Base-by-base conservation (phyloP, 208 protist species). In the Leishmania arabica region DNA sequence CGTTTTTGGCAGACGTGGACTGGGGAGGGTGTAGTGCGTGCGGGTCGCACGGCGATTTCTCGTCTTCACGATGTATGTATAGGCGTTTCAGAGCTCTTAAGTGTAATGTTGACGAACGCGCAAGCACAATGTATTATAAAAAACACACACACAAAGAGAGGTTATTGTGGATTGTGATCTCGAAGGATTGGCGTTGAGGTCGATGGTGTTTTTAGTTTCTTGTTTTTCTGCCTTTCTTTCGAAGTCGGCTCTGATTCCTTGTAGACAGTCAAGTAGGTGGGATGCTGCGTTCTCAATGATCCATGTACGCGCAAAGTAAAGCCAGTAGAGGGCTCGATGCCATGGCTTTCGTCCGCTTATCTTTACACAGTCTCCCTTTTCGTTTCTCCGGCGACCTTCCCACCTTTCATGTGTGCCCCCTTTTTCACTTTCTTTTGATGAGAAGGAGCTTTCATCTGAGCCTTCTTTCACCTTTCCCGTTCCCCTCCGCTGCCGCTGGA, bases 181-280 rank as follows among this genome's bases (percentile, higher is more conserved):
- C 53, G 69, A 51, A 34, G 49, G 51, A 31, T 69, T 84, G 24
- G 77, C 37, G n/a, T 49, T 65, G 37, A 6, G 56, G 68, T 51
- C 60, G 77, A 53, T 34, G 11, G 40, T 68, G 54, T n/a, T 75
- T 78, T 49, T 58, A 19, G 66, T 56, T 54, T 86, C 56, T 80
- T 85, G 2, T 82, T 62, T 69, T 60, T 78, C 82, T 74, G 68
- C 79, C 45, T 85, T 19, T 74, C 56, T 53, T 76, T 62, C 19
- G 7, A 21, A 62, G 51, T 62, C 34, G 51, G 31, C 31, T 5
- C 72, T 76, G 53, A 62, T 76, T 27, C 24, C 40, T 54, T 73
- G 27, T 45, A 54, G 24, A 37, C 27, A 40, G 45, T 15, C 11
- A 45, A 19, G 7, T 19, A 31, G 45, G 15, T 24, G 37, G 11